These are phyloP conservation scores for Annulohypoxylon truncatum DNA, from an alignment of 2,329 filamentous ascomycete species.

Conservation along the genomic window DNA sequence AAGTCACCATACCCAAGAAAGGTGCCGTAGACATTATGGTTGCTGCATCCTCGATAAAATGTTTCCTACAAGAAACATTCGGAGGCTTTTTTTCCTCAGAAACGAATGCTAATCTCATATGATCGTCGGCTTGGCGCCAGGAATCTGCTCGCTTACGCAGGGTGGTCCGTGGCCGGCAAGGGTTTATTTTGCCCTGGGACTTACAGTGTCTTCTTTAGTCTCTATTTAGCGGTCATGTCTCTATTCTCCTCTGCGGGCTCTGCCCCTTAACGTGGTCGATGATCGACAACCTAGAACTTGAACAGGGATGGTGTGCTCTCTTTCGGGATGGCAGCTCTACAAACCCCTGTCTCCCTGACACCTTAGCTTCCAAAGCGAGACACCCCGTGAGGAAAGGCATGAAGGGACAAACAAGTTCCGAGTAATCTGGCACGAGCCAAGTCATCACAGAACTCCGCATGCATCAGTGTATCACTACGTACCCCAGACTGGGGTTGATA, in stretches of 20 bases:
- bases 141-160: slow-evolving; percentile 46
- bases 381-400: slow-evolving; percentile 43
- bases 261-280: slow-evolving; percentile 40
- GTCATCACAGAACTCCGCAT: slow-evolving; percentile 30
- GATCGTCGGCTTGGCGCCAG: slow-evolving; percentile 45
- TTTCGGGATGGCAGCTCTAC: slow-evolving; percentile 37
- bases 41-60: slow-evolving; percentile 18
- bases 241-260: slow-evolving; percentile 18
- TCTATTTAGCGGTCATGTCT: slow-evolving; percentile 30
- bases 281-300: slow-evolving; percentile 46
- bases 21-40: neutral
- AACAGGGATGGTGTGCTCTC: slow-evolving; percentile 37
- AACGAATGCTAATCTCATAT: slow-evolving; percentile 47
- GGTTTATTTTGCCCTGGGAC: slow-evolving; percentile 38
- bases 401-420: slow-evolving; percentile 41
- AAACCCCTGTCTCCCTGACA: slow-evolving; percentile 42
- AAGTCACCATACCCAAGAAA: neutral
- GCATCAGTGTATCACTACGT: slow-evolving; percentile 25
- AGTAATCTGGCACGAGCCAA: slow-evolving; percentile 43
- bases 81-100: slow-evolving; percentile 38
- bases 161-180: slow-evolving; percentile 41
- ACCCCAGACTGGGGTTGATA: slow-evolving; percentile 19
- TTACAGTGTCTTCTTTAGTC: slow-evolving; percentile 31
- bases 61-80: slow-evolving; percentile 35
- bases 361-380: slow-evolving; percentile 41